Evolutionary conservation across 1,139 yeast genomes (phyloP), one percentile per base, ranked within the genome.

Genomic region (Kodamaea plutei): DNA sequence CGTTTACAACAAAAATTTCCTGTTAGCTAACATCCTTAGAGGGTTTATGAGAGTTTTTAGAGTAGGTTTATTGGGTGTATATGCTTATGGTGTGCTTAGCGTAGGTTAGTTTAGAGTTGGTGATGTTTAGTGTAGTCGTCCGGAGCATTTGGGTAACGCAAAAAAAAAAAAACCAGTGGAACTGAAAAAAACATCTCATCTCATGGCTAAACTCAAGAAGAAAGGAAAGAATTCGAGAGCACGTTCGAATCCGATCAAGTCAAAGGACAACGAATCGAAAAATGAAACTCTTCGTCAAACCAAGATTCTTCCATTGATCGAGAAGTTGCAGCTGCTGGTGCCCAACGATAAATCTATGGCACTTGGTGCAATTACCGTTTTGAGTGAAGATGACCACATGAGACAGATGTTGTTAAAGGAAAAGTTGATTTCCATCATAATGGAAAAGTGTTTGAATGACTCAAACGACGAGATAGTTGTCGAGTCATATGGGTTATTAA

Each of bases 341-440:
- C 73, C 85, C 2, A 79, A 82, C 50, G 96, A 88, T 37, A 70
- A 85, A 41, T 69, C 84, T 2, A 76, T 82, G 76, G 93, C 95
- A 1, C 58, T 87, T 20, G 76, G 82, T 5, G 82, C 93, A 4
- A 78, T 87, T 22, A 70, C 83, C 8, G 76, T 80, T 1, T 58
- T 88, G 42, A 68, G 81, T 36, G 95, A 84, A 40, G 93, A 85
- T 46, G 56, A 70, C 1, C 64, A 69, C 29, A 64, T 80, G 66
- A 70, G 96, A 44, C 61, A 66, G 30, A 36, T 77, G 38, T 61
- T 88, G 16, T 56, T 89, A 38, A 83, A 82, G 50, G 93, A 87
- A 44, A 79, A 74, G 41, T 59, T 89, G 24, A 65, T 88, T 8
- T 74, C 75, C 25, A 67, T 73, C 4, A 57, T 88, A 0, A 50